Percentiles rank a stretch among this genome's conserved stretches.
These are phyloP conservation scores for Agrostemma githago DNA, from an alignment of 148 eudicot genomes.

Conservation along the genomic window DNA sequence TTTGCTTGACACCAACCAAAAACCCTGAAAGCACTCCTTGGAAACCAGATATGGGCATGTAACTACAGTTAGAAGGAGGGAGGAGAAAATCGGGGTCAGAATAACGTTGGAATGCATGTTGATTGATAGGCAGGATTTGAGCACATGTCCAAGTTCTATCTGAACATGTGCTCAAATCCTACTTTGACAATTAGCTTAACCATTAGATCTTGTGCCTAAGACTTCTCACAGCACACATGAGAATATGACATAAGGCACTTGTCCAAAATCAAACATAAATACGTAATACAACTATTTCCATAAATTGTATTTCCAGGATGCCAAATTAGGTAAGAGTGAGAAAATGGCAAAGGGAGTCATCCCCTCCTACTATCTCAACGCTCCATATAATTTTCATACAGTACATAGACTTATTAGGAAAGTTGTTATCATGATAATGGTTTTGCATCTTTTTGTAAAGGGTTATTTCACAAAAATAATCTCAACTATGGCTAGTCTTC, in stretches of 20 bases:
- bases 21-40: slow-evolving; percentile 85
- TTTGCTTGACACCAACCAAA: slow-evolving; percentile 92
- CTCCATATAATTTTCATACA: too few species aligned
- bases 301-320: too few species aligned
- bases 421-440: too few species aligned
- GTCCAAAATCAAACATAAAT: not conserved
- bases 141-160: not conserved
- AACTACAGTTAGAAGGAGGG: slow-evolving; percentile 38
- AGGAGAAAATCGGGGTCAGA: not conserved
- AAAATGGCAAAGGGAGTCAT: too few species aligned
- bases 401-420: too few species aligned
- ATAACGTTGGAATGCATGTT: not conserved
- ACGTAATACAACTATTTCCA: too few species aligned
- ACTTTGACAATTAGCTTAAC: not conserved
- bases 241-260: not conserved
- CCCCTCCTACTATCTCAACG: too few species aligned
- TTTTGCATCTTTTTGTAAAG: too few species aligned
- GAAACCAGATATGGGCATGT: slow-evolving; percentile 91
- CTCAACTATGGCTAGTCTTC: too few species aligned
- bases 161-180: too few species aligned
- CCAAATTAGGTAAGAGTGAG: too few species aligned
- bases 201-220: not conserved
- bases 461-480: too few species aligned
- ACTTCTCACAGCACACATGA: not conserved
- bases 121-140: not conserved